Evolutionary conservation across 306 rosid species (phyloP).

Genomic region (Lablab purpureus): DNA sequence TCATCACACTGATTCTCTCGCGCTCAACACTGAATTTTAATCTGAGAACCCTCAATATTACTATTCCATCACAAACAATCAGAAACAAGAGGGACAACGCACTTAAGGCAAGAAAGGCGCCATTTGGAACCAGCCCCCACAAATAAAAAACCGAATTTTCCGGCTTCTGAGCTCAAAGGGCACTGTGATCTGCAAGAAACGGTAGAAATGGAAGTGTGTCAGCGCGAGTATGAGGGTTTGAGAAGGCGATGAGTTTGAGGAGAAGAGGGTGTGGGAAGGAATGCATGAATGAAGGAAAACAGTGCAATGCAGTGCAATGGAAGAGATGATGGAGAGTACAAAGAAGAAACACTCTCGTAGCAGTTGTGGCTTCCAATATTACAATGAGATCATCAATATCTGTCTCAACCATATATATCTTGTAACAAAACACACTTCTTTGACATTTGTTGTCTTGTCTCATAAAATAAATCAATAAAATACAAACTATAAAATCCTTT

Average conservation of each 20-base stretch:
- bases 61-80: no score
- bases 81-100: no score
- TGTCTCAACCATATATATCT: conserved; percentile 38
- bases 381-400: conserved; percentile 49
- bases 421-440: conserved; percentile 39
- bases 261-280: not conserved
- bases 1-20: not conserved
- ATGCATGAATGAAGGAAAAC: not conserved
- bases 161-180: conserved; percentile 25
- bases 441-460: not conserved
- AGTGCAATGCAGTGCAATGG: not conserved
- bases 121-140: conserved; percentile 56
- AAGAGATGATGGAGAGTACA: conserved; percentile 27
- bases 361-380: conserved; percentile 46
- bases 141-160: conserved; percentile 35
- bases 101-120: conserved; percentile 71
- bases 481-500: not conserved
- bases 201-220: conserved; percentile 31
- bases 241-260: conserved; percentile 43
- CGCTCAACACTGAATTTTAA: not conserved
- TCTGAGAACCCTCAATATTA: no score
- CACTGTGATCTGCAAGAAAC: conserved; percentile 30
- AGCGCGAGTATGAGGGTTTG: conserved; percentile 27
- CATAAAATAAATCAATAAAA: not conserved
- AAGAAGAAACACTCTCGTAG: conserved; percentile 29